Percentiles rank a stretch among this genome's conserved stretches.
These are phyloP conservation scores for Xerocomellus dryophilus DNA, from an alignment of 768 basidiomycete genomes.

Conservation along the genomic window DNA sequence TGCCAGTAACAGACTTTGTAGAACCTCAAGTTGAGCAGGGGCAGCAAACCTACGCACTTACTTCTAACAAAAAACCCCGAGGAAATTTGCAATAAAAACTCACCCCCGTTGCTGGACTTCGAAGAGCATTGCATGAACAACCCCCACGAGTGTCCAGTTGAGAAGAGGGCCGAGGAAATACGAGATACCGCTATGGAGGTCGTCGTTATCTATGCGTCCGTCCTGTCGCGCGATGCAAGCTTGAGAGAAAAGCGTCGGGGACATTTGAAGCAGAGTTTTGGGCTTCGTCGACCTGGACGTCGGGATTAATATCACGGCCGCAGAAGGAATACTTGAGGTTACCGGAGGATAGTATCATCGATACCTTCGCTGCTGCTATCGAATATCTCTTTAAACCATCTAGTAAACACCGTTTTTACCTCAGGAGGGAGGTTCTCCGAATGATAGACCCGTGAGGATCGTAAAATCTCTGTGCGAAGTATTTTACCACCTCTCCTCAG, in stretches of 20 bases:
- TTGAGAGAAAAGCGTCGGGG: conserved; percentile 61
- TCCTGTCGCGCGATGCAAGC: conserved; percentile 50
- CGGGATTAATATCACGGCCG: background rate
- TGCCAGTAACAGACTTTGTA: conserved; percentile 65
- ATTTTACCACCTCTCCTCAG: conserved; percentile 47
- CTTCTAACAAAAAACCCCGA: background rate
- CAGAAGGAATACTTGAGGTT: conserved; percentile 4
- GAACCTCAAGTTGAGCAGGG: conserved; percentile 55
- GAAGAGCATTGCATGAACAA: conserved; percentile 58
- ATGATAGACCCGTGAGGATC: conserved; percentile 44
- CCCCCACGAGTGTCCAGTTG: conserved; percentile 77
- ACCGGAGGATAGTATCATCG: conserved; percentile 74
- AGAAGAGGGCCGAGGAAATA: conserved; percentile 73
- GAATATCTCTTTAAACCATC: conserved; percentile 79
- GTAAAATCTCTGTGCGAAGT: conserved; percentile 50
- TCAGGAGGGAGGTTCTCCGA: conserved; percentile 41
- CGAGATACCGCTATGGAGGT: conserved; percentile 68
- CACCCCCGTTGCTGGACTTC: conserved; percentile 61
- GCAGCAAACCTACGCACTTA: conserved; percentile 41
- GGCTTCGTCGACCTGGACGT: conserved; percentile 64
- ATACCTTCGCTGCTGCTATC: conserved; percentile 77
- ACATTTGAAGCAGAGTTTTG: conserved; percentile 61
- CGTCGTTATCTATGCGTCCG: conserved; percentile 63
- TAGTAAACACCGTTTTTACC: conserved; percentile 43
- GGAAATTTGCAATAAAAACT: conserved; percentile 11